Percentiles rank a stretch among this genome's conserved stretches.
These are phyloP conservation scores for Polyporus arcularius DNA, from an alignment of 768 basidiomycete species.

Conservation along the genomic window DNA sequence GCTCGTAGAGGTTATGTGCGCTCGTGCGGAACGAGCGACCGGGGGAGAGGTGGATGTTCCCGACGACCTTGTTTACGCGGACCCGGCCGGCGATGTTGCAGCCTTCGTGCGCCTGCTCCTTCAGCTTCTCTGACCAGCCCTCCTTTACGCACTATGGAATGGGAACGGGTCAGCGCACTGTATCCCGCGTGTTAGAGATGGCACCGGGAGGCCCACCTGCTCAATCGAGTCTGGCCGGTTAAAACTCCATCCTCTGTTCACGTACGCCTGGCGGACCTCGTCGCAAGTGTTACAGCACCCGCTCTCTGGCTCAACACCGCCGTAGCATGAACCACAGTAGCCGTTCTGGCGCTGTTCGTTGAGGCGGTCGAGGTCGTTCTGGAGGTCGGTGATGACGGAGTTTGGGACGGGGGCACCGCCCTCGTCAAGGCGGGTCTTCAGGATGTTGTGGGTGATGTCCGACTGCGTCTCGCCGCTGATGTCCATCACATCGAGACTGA, in stretches of 20 bases:
- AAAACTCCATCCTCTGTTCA: constrained; percentile 95
- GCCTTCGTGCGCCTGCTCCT: constrained; percentile 90
- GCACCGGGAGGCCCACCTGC: constrained; percentile 57
- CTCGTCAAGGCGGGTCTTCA: constrained; percentile 75
- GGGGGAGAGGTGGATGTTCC: constrained; percentile 93
- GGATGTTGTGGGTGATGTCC: constrained; percentile 85
- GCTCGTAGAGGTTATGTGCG: constrained; percentile 76
- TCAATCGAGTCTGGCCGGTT: constrained; percentile 87
- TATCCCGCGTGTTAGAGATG: background rate
- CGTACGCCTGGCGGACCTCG: constrained; percentile 87
- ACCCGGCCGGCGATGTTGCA: constrained; percentile 92
- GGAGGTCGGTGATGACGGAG: constrained; percentile 60
- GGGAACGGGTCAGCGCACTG: no score
- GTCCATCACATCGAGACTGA: constrained; percentile 97
- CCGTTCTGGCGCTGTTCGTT: constrained; percentile 56
- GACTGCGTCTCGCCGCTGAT: constrained; percentile 95
- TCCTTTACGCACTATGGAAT: constrained; percentile 80
- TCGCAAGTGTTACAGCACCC: constrained; percentile 98
- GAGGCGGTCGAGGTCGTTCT: constrained; percentile 86
- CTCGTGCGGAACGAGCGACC: constrained; percentile 94
- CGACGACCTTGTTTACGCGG: constrained; percentile 95
- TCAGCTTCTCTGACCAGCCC: constrained; percentile 93
- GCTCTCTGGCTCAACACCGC: constrained; percentile 68
- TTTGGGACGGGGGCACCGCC: constrained; percentile 60
- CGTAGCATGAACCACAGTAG: constrained; percentile 97